Conservation (phyloP, 2,329 filamentous ascomycete species). For the Penicillium psychrosexuale region DNA sequence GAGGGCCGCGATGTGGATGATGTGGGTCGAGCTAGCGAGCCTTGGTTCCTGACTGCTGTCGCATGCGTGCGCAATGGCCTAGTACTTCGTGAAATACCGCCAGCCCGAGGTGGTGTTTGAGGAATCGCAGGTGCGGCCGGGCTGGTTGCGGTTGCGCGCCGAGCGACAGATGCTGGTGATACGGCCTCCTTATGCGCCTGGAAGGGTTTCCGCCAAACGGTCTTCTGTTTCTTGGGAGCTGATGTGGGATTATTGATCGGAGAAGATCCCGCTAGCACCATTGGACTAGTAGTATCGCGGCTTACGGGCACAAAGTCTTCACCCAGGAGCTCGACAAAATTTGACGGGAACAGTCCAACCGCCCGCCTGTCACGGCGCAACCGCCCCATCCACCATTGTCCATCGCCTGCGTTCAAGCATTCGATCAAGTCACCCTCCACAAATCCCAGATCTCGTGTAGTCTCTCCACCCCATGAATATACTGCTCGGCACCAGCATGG, state of each 20-base stretch:
- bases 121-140: slow-evolving; percentile 37
- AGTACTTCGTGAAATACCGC: slow-evolving; percentile 30
- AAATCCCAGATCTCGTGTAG: slow-evolving; percentile 91
- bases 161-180: slow-evolving; percentile 37
- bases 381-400: slow-evolving; percentile 96
- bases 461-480: slow-evolving; percentile 94
- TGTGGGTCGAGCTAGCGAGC: slow-evolving; percentile 33
- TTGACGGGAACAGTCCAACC: slow-evolving; percentile 91
- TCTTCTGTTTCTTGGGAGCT: slow-evolving; percentile 58
- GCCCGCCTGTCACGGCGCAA: slow-evolving; percentile 85
- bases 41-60: slow-evolving; percentile 39
- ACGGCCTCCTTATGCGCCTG: slow-evolving; percentile 57
- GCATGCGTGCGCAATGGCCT: slow-evolving; percentile 39
- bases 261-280: slow-evolving; percentile 53
- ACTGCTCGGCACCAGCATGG: slow-evolving; percentile 89
- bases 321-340: slow-evolving; percentile 89
- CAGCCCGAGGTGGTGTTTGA: slow-evolving; percentile 36
- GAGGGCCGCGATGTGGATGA: slow-evolving; percentile 33
- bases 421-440: slow-evolving; percentile 97
- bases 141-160: slow-evolving; percentile 32
- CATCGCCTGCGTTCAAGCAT: slow-evolving; percentile 95
- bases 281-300: slow-evolving; percentile 48
- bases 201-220: slow-evolving; percentile 61
- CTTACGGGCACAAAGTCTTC: slow-evolving; percentile 73
- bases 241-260: slow-evolving; percentile 45